Base-by-base conservation (phyloP, 192 early-diverging fungal genomes). In the Backusella luteola region DNA sequence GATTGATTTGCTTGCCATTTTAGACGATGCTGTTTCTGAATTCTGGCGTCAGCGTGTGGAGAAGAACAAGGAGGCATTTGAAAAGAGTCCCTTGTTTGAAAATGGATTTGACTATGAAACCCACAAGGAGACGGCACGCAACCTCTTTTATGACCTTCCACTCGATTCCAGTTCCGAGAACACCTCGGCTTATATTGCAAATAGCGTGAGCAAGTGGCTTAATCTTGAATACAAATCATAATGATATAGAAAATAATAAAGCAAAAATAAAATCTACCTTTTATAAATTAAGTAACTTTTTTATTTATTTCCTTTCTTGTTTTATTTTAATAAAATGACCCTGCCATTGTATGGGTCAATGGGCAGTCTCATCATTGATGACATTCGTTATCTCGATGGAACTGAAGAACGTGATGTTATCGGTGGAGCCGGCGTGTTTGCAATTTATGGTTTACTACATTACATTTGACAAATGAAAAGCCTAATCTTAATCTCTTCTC, bases 81-180 rank as follows among this genome's bases (percentile, higher is more conserved):
- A 72, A 73, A 53, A 44, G 15, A 66, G 38, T 42, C 44, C 67
- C 4, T 52, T 71, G 66, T 70, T 67, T 32, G 56, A 34, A 41
- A 75, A 76, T 12, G 84, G 88, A 21, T 74, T 87, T 34, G 79
- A 80, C 12, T 89, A 91, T 79, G 88, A 91, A 29, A 74, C 84
- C 34, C 88, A 95, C 73, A 89, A 91, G 44, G 81, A 74, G 0
- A 69, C 93, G 49, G 92, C 91, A 1, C 84, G 91, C 6, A 78
- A 87, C 6, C 84, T 94, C 84, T 96, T 96, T 80, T 96, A 89
- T 84, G 94, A 96, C 84, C 66, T 96, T 73, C 89, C 90, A 2
- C 46, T 79, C 6, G 87, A 90, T 29, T 91, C 89, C 6, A 80
- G 82, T 34, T 80, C 86, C n/a, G 87, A 88, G 71, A 91, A 92